Percentiles rank a stretch among this genome's conserved stretches.
phyloP scores from a whole-genome alignment of 768 basidiomycete genomes.

The Mycena filopes region DNA sequence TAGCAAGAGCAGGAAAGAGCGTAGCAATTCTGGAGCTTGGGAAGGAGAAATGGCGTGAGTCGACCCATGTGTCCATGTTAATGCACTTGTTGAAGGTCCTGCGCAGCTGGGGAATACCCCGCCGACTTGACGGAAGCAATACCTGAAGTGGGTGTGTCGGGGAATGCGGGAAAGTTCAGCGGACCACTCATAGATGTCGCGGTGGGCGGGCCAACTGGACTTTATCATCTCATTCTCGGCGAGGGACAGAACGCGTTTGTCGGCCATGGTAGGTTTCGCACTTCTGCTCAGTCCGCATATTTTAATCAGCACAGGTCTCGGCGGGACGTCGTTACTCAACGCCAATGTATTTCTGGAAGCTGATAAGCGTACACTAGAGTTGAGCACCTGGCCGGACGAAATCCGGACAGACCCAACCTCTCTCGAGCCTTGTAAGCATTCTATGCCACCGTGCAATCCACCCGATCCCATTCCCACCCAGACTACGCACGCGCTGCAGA shows the following conservation, averaged over 20 bases:
- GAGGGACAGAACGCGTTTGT: slow-evolving; percentile 37
- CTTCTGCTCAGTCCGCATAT: background rate
- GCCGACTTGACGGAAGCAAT: slow-evolving; percentile 14
- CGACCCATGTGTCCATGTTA: background rate
- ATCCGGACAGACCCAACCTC: slow-evolving; percentile 24
- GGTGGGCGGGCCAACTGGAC: slow-evolving; percentile 26
- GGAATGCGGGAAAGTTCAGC: slow-evolving; percentile 21
- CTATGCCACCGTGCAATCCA: too few species aligned
- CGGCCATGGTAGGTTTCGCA: slow-evolving; percentile 28
- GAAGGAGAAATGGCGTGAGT: slow-evolving; percentile 35
- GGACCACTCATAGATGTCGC: slow-evolving; percentile 22
- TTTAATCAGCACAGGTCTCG: slow-evolving; percentile 27
- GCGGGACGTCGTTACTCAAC: slow-evolving; percentile 35
- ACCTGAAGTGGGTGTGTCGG: slow-evolving; percentile 28
- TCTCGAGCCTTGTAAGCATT: slow-evolving; percentile 30
- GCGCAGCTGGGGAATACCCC: slow-evolving; percentile 34
- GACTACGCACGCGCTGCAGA: slow-evolving; percentile 31
- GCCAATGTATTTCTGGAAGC: slow-evolving; percentile 34
- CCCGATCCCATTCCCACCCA: background rate
- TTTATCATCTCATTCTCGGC: slow-evolving; percentile 34
- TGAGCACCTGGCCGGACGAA: slow-evolving; percentile 31
- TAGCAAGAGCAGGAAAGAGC: slow-evolving; percentile 34
- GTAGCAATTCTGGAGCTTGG: slow-evolving; percentile 34
- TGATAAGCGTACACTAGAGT: slow-evolving; percentile 30
- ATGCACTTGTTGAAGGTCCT: background rate